Evolutionary conservation across 2,329 filamentous ascomycete species (phyloP), one percentile per base, ranked within the genome.

Genomic region (Claviceps quebecensis): DNA sequence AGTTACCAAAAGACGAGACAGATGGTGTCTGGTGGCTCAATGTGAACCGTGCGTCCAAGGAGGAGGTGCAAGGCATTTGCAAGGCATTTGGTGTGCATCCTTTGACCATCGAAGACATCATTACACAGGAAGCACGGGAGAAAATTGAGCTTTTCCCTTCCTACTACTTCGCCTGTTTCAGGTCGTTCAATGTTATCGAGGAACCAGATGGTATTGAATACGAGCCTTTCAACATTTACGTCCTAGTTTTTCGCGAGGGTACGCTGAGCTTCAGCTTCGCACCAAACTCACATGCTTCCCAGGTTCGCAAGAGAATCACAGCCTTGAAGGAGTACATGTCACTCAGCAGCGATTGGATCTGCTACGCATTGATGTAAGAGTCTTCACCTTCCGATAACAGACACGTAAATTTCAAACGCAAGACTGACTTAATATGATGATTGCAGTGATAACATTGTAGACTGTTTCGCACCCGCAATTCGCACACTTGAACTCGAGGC

Each of bases 21-120:
- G 76, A 89, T 59, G 91, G 91, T 60, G 90, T 95, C n/a, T 98
- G 91, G 90, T 98, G 93, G 93, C 76, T 98, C 48, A 95, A 98
- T 61, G 84, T 96, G 65, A 85, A 91, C 64, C 88, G 87, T 58
- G 88, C 91, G 1, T 90, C 84, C 1, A 86, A 90, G 62, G 89
- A 91, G 53, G 93, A 97, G 65, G 82, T 95, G 19, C 81, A 83
- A 44, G 84, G 84, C 34, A 84, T 98, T 55, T 95, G 88, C 72
- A 89, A 90, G 62, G 90, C 93, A 4, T 98, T 98, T 67, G 88
- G 88, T 14, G 86, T 98, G 51, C 93, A 98, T 68, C 91, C 91
- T 37, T 73, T 98, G 66, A 98, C 93, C 0, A 87, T 91, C 40
- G 93, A 98, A 68, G 93, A 98, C 72, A 96, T 98, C 58, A 84